These are phyloP conservation scores for Lepiota brunneoincarnata DNA, from an alignment of 768 basidiomycete species.

Conservation along the genomic window DNA sequence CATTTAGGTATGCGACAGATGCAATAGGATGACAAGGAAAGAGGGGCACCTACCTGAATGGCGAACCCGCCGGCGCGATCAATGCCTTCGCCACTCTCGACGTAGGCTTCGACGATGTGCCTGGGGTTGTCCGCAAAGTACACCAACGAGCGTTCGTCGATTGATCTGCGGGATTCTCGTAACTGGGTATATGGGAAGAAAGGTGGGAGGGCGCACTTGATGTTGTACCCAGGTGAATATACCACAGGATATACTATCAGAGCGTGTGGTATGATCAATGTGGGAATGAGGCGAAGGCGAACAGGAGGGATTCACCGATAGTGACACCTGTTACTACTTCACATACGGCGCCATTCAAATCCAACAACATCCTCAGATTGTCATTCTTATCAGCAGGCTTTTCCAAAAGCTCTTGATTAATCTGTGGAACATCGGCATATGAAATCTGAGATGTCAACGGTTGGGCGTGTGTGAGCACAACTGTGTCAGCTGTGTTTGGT, in stretches of 20 bases:
- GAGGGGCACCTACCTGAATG: slow-evolving; percentile 58
- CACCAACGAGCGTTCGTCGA: slow-evolving; percentile 81
- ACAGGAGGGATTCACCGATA: slow-evolving; percentile 50
- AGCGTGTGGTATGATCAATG: not conserved
- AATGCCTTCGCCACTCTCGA: slow-evolving; percentile 78
- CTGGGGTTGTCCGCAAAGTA: slow-evolving; percentile 66
- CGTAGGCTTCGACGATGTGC: slow-evolving; percentile 72
- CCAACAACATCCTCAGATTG: slow-evolving; percentile 82
- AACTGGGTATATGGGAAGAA: not conserved
- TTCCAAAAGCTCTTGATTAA: slow-evolving; percentile 77
- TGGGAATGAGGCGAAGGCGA: not conserved
- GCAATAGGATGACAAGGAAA: not conserved
- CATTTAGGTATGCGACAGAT: not conserved
- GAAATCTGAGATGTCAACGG: slow-evolving; percentile 56
- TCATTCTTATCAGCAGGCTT: slow-evolving; percentile 82
- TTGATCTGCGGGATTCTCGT: slow-evolving; percentile 44
- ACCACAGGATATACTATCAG: slow-evolving; percentile 68
- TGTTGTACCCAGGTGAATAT: slow-evolving; percentile 71
- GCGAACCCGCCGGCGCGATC: slow-evolving; percentile 95
- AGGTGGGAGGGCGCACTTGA: slow-evolving; percentile 43
- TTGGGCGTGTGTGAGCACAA: slow-evolving; percentile 80
- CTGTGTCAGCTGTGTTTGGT: slow-evolving; percentile 74
- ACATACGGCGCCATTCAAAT: slow-evolving; percentile 82
- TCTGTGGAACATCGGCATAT: slow-evolving; percentile 49
- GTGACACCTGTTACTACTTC: slow-evolving; percentile 92